Evolutionary conservation across 768 basidiomycete species (phyloP).

Genomic region (Lactarius pseudohatsudake): DNA sequence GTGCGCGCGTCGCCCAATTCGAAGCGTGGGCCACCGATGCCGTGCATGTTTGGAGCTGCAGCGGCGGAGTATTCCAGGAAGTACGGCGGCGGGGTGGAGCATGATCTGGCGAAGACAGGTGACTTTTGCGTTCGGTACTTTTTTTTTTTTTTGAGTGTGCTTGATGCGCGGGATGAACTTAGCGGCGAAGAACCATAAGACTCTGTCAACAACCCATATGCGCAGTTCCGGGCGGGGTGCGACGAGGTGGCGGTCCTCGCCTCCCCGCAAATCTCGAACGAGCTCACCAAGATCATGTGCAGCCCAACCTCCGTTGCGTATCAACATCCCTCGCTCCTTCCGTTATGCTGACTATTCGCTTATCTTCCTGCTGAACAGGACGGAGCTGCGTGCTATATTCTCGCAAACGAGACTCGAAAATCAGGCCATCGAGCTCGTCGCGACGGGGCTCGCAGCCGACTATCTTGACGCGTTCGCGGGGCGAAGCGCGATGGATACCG

Average conservation of each 20-base stretch:
- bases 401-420: constrained; percentile 82
- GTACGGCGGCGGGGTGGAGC: constrained; percentile 60
- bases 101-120: constrained; percentile 75
- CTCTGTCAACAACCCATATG: constrained; percentile 80
- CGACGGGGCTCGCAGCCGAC: constrained; percentile 66
- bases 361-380: constrained; percentile 43
- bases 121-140: constrained; percentile 21
- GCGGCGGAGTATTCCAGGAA: constrained; percentile 75
- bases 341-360: neutral
- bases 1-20: constrained; percentile 51
- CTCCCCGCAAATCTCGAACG: constrained; percentile 66
- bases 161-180: neutral
- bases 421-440: constrained; percentile 82
- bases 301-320: constrained; percentile 63
- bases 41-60: constrained; percentile 73
- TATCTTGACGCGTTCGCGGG: constrained; percentile 61
- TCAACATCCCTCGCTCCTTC: no score
- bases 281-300: constrained; percentile 84
- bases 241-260: constrained; percentile 65
- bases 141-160: constrained; percentile 29
- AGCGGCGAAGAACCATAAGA: constrained; percentile 85
- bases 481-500: constrained; percentile 72
- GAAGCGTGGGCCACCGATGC: constrained; percentile 70
- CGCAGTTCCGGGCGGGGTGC: constrained; percentile 82
- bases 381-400: constrained; percentile 71